Conservation (phyloP, 371 early-diverging fungal species). For the Mycotypha africana region DNA sequence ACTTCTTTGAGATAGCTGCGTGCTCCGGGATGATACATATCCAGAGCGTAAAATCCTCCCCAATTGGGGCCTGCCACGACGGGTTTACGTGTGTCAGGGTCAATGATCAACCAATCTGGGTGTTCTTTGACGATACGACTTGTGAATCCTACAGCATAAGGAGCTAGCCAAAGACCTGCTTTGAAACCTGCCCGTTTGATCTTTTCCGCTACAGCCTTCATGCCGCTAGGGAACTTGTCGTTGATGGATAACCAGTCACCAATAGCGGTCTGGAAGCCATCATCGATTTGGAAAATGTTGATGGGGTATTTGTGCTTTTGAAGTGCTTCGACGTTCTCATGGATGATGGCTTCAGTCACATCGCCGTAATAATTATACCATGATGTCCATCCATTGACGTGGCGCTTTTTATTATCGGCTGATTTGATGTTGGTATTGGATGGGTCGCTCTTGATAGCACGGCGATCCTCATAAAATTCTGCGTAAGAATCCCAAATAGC, state of each 20-base stretch:
- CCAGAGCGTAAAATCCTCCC: constrained; percentile 51
- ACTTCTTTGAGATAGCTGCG: constrained; percentile 44
- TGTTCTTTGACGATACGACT: constrained; percentile 43
- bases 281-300: constrained; percentile 58
- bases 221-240: constrained; percentile 47
- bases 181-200: constrained; percentile 40
- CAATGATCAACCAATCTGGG: constrained; percentile 50
- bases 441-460: constrained; percentile 18
- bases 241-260: constrained; percentile 56
- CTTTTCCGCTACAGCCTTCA: constrained; percentile 33
- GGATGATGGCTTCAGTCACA: constrained; percentile 43
- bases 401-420: constrained; percentile 17
- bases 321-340: constrained; percentile 41
- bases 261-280: constrained; percentile 53
- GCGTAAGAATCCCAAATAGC: constrained; percentile 46
- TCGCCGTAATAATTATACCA: constrained; percentile 59
- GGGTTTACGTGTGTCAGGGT: constrained; percentile 26
- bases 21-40: constrained; percentile 45
- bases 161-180: constrained; percentile 60
- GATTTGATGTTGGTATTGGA: no score
- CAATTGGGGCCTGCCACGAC: constrained; percentile 43
- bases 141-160: constrained; percentile 46
- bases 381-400: constrained; percentile 56
- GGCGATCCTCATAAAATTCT: constrained; percentile 27
- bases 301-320: constrained; percentile 41